These are phyloP conservation scores for Pyrenophora seminiperda DNA, from an alignment of 2,329 filamentous ascomycete species.

Conservation along the genomic window DNA sequence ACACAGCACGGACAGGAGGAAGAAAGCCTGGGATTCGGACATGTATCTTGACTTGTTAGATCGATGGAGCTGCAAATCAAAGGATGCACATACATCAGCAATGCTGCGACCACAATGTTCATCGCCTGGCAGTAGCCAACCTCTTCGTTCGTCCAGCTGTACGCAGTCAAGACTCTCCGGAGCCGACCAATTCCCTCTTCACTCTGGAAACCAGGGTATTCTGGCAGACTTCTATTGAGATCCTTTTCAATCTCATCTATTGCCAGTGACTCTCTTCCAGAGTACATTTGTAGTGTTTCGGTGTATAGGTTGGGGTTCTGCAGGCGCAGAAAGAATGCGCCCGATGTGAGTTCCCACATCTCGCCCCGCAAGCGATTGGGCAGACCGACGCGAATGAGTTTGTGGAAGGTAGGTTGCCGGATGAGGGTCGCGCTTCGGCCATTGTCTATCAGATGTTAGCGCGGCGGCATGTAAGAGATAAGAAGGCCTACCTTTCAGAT, in stretches of 20 bases:
- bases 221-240: constrained; percentile 90
- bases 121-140: constrained; percentile 99
- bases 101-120: constrained; percentile 98
- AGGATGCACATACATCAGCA: constrained; percentile 71
- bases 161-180: constrained; percentile 89
- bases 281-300: constrained; percentile 82
- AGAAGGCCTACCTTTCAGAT: constrained; percentile 65
- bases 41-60: constrained; percentile 69
- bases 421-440: constrained; percentile 90
- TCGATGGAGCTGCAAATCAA: constrained; percentile 4
- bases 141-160: constrained; percentile 95
- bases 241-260: constrained; percentile 99
- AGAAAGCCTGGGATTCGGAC: constrained; percentile 95
- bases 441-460: constrained; percentile 65
- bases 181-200: constrained; percentile 92
- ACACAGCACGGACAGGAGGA: constrained; percentile 86
- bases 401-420: constrained; percentile 95
- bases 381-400: constrained; percentile 91
- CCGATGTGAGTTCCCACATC: constrained; percentile 93
- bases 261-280: constrained; percentile 85
- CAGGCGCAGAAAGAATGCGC: constrained; percentile 84
- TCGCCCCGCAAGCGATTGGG: constrained; percentile 92
- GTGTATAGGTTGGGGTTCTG: constrained; percentile 82
- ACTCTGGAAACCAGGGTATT: constrained; percentile 96
- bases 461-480: not conserved